Evolutionary conservation across 2,329 filamentous ascomycete species (phyloP).

Genomic region (Ophiostoma pallidulum): DNA sequence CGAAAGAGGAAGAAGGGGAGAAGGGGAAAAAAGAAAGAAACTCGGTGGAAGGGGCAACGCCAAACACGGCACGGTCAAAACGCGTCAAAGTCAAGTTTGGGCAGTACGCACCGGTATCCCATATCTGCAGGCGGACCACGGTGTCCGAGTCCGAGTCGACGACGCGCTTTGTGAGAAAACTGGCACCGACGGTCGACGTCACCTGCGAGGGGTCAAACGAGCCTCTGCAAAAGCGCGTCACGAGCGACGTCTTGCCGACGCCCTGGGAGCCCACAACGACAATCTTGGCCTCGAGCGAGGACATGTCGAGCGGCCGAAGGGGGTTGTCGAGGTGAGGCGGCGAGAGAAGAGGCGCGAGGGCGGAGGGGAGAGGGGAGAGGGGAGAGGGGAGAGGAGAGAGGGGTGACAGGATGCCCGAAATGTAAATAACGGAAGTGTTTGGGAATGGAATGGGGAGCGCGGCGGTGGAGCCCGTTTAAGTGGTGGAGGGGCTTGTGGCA

Average conservation of each 20-base stretch:
- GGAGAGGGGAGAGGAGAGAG: neutral
- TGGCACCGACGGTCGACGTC: conserved; percentile 68
- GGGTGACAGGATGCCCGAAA: neutral
- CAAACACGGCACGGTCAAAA: no score
- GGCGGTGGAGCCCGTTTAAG: conserved; percentile 3
- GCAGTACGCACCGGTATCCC: conserved; percentile 64
- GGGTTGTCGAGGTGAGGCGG: neutral
- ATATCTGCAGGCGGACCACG: conserved; percentile 84
- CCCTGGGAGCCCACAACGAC: conserved; percentile 71
- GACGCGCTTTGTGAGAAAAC: conserved; percentile 70
- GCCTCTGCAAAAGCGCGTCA: conserved; percentile 67
- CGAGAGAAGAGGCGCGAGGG: neutral
- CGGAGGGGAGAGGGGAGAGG: neutral
- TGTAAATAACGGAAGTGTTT: conserved; percentile 2
- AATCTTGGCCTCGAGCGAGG: conserved; percentile 70
- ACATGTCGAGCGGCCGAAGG: conserved; percentile 24
- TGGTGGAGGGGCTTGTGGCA: no score
- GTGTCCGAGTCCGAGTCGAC: conserved; percentile 79
- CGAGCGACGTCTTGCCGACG: conserved; percentile 70
- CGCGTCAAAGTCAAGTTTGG: no score
- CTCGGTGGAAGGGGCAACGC: no score
- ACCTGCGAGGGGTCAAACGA: conserved; percentile 55
- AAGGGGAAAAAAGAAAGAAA: neutral
- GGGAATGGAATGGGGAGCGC: conserved; percentile 1
- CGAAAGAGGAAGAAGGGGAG: neutral